Conservation (phyloP, 306 rosid genomes). For the Crataegus laevigata region DNA sequence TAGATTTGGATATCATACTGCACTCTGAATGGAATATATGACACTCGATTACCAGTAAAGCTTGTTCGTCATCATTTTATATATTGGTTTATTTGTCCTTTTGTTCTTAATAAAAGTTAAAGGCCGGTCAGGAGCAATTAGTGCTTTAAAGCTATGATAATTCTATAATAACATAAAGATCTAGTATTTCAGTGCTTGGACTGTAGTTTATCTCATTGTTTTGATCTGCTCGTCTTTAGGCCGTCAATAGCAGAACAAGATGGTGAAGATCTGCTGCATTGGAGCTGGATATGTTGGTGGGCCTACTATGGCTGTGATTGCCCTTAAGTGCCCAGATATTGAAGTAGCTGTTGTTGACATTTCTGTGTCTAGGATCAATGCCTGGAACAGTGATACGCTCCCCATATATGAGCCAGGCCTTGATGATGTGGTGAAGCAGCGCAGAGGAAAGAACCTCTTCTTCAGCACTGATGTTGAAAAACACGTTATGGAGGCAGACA, state of each 20-base stretch:
- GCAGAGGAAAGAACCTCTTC: constrained; percentile 32
- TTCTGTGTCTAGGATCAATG: constrained; percentile 25
- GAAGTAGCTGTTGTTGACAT: constrained; percentile 36
- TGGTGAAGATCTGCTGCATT: constrained; percentile 96
- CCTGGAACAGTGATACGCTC: constrained; percentile 34
- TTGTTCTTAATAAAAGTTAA: not conserved
- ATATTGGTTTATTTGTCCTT: not conserved
- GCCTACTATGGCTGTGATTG: constrained; percentile 91
- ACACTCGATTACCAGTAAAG: not conserved
- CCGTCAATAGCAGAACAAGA: constrained; percentile 24
- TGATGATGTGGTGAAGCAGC: constrained; percentile 31
- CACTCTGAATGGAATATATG: not conserved
- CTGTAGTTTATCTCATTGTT: not conserved
- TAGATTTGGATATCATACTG: not conserved
- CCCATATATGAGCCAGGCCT: constrained; percentile 36
- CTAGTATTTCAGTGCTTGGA: not conserved
- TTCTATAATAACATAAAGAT: not conserved
- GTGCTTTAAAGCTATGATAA: not conserved
- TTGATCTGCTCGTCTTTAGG: constrained; percentile 21
- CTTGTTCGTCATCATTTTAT: not conserved
- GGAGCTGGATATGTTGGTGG: constrained; percentile 98
- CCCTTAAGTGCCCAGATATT: constrained; percentile 29
- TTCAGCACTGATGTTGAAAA: constrained; percentile 60
- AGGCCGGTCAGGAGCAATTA: not conserved
- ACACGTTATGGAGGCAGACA: constrained; percentile 74